Base-by-base conservation (phyloP, 352 stramenopile genomes). In the Phytophthora multivora region DNA sequence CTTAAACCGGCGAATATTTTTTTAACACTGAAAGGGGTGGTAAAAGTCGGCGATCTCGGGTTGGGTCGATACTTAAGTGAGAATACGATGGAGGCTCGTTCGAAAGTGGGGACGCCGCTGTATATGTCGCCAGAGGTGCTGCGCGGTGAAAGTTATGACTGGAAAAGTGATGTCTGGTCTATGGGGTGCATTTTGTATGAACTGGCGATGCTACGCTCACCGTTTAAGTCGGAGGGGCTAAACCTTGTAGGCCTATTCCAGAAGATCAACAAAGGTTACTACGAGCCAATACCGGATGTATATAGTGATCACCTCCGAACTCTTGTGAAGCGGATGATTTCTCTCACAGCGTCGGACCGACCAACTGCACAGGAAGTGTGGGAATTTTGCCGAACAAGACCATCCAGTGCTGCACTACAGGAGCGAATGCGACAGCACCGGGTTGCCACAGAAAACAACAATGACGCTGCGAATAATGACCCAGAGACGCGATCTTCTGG, bases 91-190 rank as follows among this genome's bases (percentile, higher is more conserved):
- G 76, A 94, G 39, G 87, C 90, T 12, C 87, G 93, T 41, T 96
- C 87, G 10, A 97, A 97, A 57, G 93, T 98, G 13, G 95, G 95
- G 2, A 98, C 93, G 19, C 95, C 95, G 35, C 73, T 98, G 18
- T 98, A 98, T 65, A 98, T 98, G 90, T 97, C 91, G 8, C 94
- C 95, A 0, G 95, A 98, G 52, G 91, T 98, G 31, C 79, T 98
- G 16, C 83, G 89, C 2, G 95, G 95, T 13, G 85, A 97, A 49
- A 88, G 90, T 19, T 98, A 98, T 67, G 91, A 98, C 61, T 98
- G 88, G 88, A 98, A 98, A 66, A 97, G 85, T 53, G 96, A 99
- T 66, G 88, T 98, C 3, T 99, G 96, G 96, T 95, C 77, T 28
- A 79, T 99, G 33, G 96, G 96, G 3, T 98, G 96, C 60, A 91